Evolutionary conservation across 371 early-diverging fungal species (phyloP), one percentile per base, ranked within the genome.

Genomic region (Batkoa obscura): DNA sequence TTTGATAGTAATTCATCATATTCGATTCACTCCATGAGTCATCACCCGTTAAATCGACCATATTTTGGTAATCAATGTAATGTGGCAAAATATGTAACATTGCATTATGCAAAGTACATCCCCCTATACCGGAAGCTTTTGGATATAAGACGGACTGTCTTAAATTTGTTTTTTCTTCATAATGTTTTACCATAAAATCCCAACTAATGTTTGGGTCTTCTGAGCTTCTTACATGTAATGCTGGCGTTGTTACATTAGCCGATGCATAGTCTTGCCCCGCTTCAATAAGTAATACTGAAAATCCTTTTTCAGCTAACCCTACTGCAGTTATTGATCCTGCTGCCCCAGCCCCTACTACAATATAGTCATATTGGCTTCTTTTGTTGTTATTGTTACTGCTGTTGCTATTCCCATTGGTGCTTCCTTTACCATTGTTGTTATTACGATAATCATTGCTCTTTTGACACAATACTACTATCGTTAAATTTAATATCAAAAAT

Each of bases 281-380:
- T 5, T 56, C 56, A 3, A 56, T 56, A 3, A 56, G 23, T 10
- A 56, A 17, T 13, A 34, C 33, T 1, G 10, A 13, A 34, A 45
- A 56, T 32, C 56, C 56, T 9, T 43, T 46, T 13, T 32, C 35
- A 23, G 56, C 56, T 12, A 56, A 31, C 13, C n/a, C 46, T 4
- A 34, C 33, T 13, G 56, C 56, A 2, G 33, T 33, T 13, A 56
- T 33, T 2, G 46, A 31, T 45, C 56, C 56, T 3, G 46, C 34
- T 35, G 56, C 32, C 1, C 56, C 56, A 2, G 46, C 47, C 2
- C 56, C 56, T 13, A 56, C 56, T 5, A 56, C 56, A 3, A 56
- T 39, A 17, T 56, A 56, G 35, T 56, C 56, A 15, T 9, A 45
- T 5, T 39, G 5, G n/a, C 17, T 45, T 4, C 15, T 3, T 15